Base-by-base conservation (phyloP, 2,329 filamentous ascomycete species). In the Hymenoscyphus albidus region DNA sequence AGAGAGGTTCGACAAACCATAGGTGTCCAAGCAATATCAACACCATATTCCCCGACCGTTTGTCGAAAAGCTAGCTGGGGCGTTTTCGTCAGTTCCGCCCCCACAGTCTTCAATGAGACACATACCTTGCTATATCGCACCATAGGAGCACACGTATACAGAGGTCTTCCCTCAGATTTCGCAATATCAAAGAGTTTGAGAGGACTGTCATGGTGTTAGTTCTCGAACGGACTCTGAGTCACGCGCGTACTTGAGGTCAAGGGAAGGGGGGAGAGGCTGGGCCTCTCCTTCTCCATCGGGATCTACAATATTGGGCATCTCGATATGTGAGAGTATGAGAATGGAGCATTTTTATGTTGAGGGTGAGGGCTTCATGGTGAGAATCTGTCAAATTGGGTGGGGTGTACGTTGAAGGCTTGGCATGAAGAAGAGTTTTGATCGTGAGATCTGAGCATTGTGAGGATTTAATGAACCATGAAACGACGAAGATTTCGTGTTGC, bases 11-110 rank as follows among this genome's bases (percentile, higher is more conserved):
- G 22, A 58, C 70, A 63, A 65, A 81, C 80, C 88, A 91, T 91
- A 55, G 88, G 88, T 1, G 88, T 90, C 84, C 88, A 91, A 69
- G 84, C 86, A 6, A 91, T 74, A 74, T 91, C 88, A 16, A 84
- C 83, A 58, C 83, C 85, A 74, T 88, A 90, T 58, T 83, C 79
- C 67, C 86, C 81, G 2, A 88, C 85, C 0, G 88, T 87, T 70
- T 89, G 83, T 58, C 88, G 83, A 73, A 91, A 91, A 57, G 88
- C 88, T 54, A 91, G 82, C 82, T 89, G 38, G 16, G 44, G 5
- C 35, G 32, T 40, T 6, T 31, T 31, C 48, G 16, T 22, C 40
- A 58, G 56, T 9, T 16, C 2, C 16, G n/a, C 9, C 38, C 31
- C 2, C 38, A 31, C 18, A 42, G 13, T 22, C 35, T 44, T 27